These are phyloP conservation scores for Fagopyrum esculentum DNA, from an alignment of 148 eudicot species.

Conservation along the genomic window DNA sequence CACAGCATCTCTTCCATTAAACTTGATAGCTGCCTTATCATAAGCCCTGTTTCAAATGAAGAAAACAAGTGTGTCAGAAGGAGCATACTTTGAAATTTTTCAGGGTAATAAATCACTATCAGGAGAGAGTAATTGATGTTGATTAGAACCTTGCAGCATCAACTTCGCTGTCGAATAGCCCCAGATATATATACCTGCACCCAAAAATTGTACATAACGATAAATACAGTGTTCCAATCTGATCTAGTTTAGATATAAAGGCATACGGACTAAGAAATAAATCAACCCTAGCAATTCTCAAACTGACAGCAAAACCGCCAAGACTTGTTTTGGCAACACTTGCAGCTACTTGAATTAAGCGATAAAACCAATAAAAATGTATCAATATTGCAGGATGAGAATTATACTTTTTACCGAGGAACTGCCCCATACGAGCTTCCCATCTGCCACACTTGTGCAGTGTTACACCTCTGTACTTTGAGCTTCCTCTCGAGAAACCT, in stretches of 20 bases:
- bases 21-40: slow-evolving; percentile 70
- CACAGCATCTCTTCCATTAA: slow-evolving; percentile 59
- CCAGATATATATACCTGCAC: slow-evolving; percentile 87
- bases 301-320: not conserved
- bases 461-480: slow-evolving; percentile 73
- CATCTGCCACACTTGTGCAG: slow-evolving; percentile 85
- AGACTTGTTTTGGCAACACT: not conserved
- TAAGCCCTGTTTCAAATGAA: slow-evolving; percentile 50
- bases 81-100: slow-evolving; percentile 15
- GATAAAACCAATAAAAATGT: too few species aligned
- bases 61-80: slow-evolving; percentile 5
- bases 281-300: not conserved
- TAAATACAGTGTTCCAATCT: slow-evolving; percentile 30
- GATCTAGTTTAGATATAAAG: not conserved
- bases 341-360: not conserved
- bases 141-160: slow-evolving; percentile 72
- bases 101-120: slow-evolving; percentile 9
- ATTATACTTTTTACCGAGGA: slow-evolving; percentile 67
- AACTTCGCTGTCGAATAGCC: slow-evolving; percentile 74
- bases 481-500: slow-evolving; percentile 76
- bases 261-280: not conserved
- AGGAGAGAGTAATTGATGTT: slow-evolving; percentile 13
- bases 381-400: not conserved
- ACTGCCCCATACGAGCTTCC: slow-evolving; percentile 94
- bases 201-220: slow-evolving; percentile 40